These are phyloP conservation scores for Mortierella sp. DNA, from an alignment of 371 early-diverging fungal genomes.

Conservation along the genomic window DNA sequence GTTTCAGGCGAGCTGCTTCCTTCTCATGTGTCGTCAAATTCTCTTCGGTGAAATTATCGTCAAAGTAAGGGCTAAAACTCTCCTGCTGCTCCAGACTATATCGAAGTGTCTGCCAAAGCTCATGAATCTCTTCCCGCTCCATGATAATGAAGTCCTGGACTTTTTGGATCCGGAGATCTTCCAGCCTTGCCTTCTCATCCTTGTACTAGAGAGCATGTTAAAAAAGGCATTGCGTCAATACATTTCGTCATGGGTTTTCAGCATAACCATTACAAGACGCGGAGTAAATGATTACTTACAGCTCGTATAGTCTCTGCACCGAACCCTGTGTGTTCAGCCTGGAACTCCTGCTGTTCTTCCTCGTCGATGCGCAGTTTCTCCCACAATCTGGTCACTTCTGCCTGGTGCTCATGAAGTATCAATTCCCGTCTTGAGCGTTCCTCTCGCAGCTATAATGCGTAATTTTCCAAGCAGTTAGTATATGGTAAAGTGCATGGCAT, in stretches of 20 bases:
- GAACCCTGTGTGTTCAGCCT: slow-evolving; percentile 28
- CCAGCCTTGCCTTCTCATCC: slow-evolving; percentile 32
- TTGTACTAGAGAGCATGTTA: slow-evolving; percentile 27
- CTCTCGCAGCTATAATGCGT: slow-evolving; percentile 29
- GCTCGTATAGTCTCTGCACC: slow-evolving; percentile 32
- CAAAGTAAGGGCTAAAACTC: slow-evolving; percentile 31
- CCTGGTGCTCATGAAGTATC: slow-evolving; percentile 35
- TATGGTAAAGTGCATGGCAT: not conserved
- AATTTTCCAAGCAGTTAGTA: not conserved
- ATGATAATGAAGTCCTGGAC: slow-evolving; percentile 42
- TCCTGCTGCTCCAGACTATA: slow-evolving; percentile 42
- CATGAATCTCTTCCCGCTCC: slow-evolving; percentile 34
- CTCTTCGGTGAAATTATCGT: slow-evolving; percentile 43
- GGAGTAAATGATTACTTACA: slow-evolving; percentile 15
- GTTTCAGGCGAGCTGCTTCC: slow-evolving; percentile 38
- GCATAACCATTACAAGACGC: no score
- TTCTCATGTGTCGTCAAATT: slow-evolving; percentile 32
- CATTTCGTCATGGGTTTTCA: not conserved
- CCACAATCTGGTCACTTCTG: slow-evolving; percentile 42
- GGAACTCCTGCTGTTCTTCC: slow-evolving; percentile 43
- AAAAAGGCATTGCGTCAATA: not conserved
- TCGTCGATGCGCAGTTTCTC: slow-evolving; percentile 46
- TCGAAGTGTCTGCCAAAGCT: slow-evolving; percentile 48
- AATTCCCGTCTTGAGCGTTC: slow-evolving; percentile 41
- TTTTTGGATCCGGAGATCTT: slow-evolving; percentile 35